Evolutionary conservation across 2,329 filamentous ascomycete genomes (phyloP), one percentile per base, ranked within the genome.

Genomic region (Monilinia fructicola): DNA sequence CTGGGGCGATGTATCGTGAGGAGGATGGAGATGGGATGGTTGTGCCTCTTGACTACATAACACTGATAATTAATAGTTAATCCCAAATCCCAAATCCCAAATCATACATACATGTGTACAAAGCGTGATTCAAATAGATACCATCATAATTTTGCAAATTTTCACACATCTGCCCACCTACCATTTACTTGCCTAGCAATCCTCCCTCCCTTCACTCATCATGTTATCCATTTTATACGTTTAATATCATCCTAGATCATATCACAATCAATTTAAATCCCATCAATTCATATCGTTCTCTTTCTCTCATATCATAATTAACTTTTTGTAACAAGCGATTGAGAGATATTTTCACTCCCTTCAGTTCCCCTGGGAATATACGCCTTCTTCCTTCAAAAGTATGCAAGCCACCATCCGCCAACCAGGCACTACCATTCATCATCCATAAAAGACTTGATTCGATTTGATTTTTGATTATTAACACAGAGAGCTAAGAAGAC

Each of bases 401-500:
- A 59, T 48, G 18, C 42, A 35, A 59, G 18, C 56, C 42, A 59
- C 56, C 56, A 35, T 31, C 56, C 56, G 28, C 42, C 42, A 48
- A 59, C 52, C 52, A 26, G 56, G 26, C 42, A 35, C 26, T 59
- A 48, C n/a, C 56, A 59, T 35, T 28, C 56, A 59, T 35, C 42
- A 59, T 35, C 42, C 56, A 59, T 35, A 35, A 48, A 21, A 48
- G 28, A 31, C 31, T 59, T 59, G 26, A 48, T 59, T 59, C 26
- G 28, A 31, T 48, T 48, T 59, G 18, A 48, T 59, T 59, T 59
- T 21, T 48, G 42, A 59, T 59, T 59, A 21, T 59, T 35, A 48
- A 23, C 56, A 48, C 42, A 48, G 10, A 59, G 23, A 48, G 21
- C 42, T 46, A 59, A 59, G 35, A 42, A 31, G 28, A 48, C 28